A percentile compares a stretch with the other conserved stretches of the same genome.
Conservation (phyloP, 768 basidiomycete genomes). For the Xanthoconium stramineum region DNA sequence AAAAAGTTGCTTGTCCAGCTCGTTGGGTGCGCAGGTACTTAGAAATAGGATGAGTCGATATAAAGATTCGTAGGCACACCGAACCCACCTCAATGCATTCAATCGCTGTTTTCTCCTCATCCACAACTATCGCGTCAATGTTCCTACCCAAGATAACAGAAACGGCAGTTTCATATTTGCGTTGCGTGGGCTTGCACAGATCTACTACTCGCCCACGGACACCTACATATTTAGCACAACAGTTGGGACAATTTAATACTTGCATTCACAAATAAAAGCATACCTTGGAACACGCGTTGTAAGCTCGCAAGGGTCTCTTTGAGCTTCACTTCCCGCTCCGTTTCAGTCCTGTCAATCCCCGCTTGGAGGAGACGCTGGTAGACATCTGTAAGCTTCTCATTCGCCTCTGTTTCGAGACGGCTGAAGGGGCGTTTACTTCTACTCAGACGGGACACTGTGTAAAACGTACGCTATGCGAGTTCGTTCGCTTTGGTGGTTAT, state of each 20-base stretch:
- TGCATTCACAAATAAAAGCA: neutral
- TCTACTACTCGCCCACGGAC: constrained; percentile 92
- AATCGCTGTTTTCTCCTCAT: constrained; percentile 95
- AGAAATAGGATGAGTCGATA: neutral
- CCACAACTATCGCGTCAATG: constrained; percentile 93
- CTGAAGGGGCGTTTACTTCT: constrained; percentile 37
- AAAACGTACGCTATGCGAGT: constrained; percentile 62
- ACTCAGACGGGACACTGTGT: neutral
- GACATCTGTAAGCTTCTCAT: constrained; percentile 83
- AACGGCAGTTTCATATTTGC: constrained; percentile 91
- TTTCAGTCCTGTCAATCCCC: constrained; percentile 83
- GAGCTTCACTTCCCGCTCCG: constrained; percentile 75
- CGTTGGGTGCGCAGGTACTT: constrained; percentile 95
- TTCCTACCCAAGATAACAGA: constrained; percentile 91
- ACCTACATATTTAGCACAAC: constrained; percentile 40
- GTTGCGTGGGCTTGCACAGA: constrained; percentile 88
- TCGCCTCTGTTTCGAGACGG: constrained; percentile 85
- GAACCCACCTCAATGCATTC: constrained; percentile 87
- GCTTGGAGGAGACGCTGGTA: constrained; percentile 87
- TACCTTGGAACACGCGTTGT: constrained; percentile 88
- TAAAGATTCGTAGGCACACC: neutral
- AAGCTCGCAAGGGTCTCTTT: constrained; percentile 84
- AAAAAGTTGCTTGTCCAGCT: constrained; percentile 94
- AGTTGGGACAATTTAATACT: neutral
- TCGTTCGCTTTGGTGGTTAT: constrained; percentile 82